Evolutionary conservation across 805 yeast genomes (phyloP).

Genomic region (Alloascoidea hylecoeti): DNA sequence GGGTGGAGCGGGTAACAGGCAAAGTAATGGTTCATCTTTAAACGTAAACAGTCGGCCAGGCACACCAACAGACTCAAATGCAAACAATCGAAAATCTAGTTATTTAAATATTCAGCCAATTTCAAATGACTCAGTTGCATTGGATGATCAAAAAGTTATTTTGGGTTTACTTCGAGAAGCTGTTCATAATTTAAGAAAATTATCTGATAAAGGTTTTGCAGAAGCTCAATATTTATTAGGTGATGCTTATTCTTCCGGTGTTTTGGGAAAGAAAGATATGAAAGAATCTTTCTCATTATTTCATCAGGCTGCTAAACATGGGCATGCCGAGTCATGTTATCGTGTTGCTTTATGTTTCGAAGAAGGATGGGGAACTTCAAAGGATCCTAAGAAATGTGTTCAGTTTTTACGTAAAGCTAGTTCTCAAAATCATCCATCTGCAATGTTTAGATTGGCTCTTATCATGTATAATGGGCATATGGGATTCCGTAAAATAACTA

Average conservation of each 20-base stretch:
- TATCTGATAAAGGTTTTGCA: slow-evolving; percentile 67
- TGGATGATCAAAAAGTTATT: slow-evolving; percentile 22
- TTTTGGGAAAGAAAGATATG: slow-evolving; percentile 66
- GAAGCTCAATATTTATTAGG: slow-evolving; percentile 89
- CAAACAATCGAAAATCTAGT: neutral
- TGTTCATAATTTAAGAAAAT: slow-evolving; percentile 45
- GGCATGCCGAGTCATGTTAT: slow-evolving; percentile 84
- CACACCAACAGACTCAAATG: no score
- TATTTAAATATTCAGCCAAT: slow-evolving; percentile 2
- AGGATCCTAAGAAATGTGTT: slow-evolving; percentile 77
- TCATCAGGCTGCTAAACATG: slow-evolving; percentile 85
- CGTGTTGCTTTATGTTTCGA: slow-evolving; percentile 86
- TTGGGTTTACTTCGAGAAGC: slow-evolving; percentile 67
- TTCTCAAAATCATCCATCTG: slow-evolving; percentile 87
- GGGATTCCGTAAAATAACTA: slow-evolving; percentile 56
- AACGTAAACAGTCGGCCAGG: no score
- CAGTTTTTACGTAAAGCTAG: slow-evolving; percentile 82
- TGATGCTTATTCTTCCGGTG: slow-evolving; percentile 82
- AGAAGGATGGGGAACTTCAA: slow-evolving; percentile 84
- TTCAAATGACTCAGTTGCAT: slow-evolving; percentile 5
- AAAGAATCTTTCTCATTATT: slow-evolving; percentile 66
- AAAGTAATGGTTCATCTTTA: neutral
- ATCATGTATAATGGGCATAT: slow-evolving; percentile 73
- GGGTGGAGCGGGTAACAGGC: neutral
- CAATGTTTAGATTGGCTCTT: slow-evolving; percentile 85